These are phyloP conservation scores for Metarhizium anisopliae DNA, from an alignment of 2,329 filamentous ascomycete genomes.

Conservation along the genomic window DNA sequence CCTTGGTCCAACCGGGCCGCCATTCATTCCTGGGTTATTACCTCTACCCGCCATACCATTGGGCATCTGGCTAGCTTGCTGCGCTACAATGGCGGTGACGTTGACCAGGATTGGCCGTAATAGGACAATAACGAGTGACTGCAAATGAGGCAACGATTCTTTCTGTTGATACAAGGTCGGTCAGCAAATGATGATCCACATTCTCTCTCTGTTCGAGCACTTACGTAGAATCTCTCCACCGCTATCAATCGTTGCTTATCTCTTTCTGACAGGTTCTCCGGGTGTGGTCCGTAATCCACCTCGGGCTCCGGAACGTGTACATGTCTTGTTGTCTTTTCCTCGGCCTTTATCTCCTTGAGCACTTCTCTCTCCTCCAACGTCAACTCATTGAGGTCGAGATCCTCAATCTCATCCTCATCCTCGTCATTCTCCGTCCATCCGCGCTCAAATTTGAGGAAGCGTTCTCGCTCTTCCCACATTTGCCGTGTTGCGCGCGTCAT, in stretches of 20 bases:
- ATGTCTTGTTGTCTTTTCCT: constrained; percentile 19
- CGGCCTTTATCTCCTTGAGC: constrained; percentile 32
- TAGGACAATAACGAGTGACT: constrained; percentile 87
- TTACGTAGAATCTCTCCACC: constrained; percentile 79
- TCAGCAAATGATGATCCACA: background rate
- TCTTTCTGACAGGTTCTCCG: constrained; percentile 38
- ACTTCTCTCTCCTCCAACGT: constrained; percentile 30
- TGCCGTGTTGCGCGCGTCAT: constrained; percentile 89
- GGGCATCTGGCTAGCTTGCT: constrained; percentile 41
- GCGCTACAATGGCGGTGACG: constrained; percentile 72
- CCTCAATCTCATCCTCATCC: constrained; percentile 36
- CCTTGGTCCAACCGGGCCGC: constrained; percentile 24
- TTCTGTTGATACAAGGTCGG: constrained; percentile 35
- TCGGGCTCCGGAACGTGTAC: constrained; percentile 15
- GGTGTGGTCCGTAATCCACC: constrained; percentile 38
- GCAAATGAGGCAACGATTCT: constrained; percentile 71
- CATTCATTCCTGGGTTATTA: constrained; percentile 30
- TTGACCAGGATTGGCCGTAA: constrained; percentile 82
- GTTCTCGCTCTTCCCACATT: constrained; percentile 88
- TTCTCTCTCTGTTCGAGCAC: constrained; percentile 22
- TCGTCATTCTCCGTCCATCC: constrained; percentile 61
- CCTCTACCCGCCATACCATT: constrained; percentile 30
- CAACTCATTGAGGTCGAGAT: constrained; percentile 36
- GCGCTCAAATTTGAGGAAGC: constrained; percentile 83
- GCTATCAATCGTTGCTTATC: constrained; percentile 57